Conservation (phyloP, 1,284 basidiomycete genomes). For the Cryptococcus sp. region DNA sequence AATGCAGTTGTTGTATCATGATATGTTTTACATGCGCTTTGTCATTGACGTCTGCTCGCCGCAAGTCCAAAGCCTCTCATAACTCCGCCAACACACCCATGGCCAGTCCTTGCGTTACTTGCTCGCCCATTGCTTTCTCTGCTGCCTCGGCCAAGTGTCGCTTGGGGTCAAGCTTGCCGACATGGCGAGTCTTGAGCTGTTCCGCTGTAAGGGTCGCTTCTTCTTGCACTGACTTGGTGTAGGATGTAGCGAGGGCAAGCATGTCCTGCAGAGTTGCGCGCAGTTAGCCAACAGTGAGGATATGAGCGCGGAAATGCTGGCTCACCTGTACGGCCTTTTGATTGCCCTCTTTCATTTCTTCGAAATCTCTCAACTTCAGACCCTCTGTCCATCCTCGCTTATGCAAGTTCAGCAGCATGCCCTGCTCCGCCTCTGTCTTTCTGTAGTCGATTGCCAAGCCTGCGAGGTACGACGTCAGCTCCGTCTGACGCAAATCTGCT, state of each 20-base stretch:
- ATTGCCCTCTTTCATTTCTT: slow-evolving; percentile 77
- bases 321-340: slow-evolving; percentile 87
- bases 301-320: slow-evolving; percentile 1
- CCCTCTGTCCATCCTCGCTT: slow-evolving; percentile 98
- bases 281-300: background rate
- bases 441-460: slow-evolving; percentile 92
- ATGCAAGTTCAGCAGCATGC: slow-evolving; percentile 98
- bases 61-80: slow-evolving; percentile 35
- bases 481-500: background rate
- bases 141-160: slow-evolving; percentile 93
- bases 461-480: slow-evolving; percentile 8
- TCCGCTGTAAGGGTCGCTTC: slow-evolving; percentile 87
- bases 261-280: slow-evolving; percentile 66
- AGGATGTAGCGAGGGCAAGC: slow-evolving; percentile 83
- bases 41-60: background rate
- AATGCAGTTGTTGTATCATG: too few species aligned
- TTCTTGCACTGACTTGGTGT: slow-evolving; percentile 95
- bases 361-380: slow-evolving; percentile 83
- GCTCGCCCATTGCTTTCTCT: slow-evolving; percentile 94
- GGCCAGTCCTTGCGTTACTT: slow-evolving; percentile 89
- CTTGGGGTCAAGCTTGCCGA: slow-evolving; percentile 97
- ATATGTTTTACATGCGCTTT: background rate
- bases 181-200: slow-evolving; percentile 91
- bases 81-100: slow-evolving; percentile 89
- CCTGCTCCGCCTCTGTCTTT: slow-evolving; percentile 94